Percentiles rank a stretch among this genome's conserved stretches.
These are phyloP conservation scores for Sporothrix pallida DNA, from an alignment of 2,329 filamentous ascomycete species.

Conservation along the genomic window DNA sequence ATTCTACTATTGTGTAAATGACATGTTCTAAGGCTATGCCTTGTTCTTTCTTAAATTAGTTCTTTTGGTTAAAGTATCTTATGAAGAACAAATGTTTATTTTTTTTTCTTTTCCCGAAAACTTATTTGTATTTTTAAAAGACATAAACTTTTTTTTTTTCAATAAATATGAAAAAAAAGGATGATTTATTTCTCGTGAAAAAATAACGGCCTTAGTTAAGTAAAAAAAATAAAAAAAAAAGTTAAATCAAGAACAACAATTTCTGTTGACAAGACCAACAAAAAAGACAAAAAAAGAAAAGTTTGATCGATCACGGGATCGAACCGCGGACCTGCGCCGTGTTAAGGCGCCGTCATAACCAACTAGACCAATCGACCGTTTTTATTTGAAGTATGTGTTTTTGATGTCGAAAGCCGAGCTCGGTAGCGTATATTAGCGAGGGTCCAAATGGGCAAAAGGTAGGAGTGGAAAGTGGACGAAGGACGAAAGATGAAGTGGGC, in stretches of 20 bases:
- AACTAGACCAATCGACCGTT: slow-evolving; percentile 32
- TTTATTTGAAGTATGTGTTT: background rate
- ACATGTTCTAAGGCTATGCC: no score
- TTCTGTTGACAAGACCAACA: background rate
- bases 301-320: slow-evolving; percentile 30
- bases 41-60: no score
- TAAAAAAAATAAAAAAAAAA: background rate
- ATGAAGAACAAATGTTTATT: no score
- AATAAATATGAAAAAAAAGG: no score
- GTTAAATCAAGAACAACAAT: background rate
- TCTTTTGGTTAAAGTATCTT: no score
- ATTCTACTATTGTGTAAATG: no score
- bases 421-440: slow-evolving; percentile 15
- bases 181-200: no score
- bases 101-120: no score
- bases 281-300: background rate
- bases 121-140: no score
- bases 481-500: background rate
- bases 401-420: background rate
- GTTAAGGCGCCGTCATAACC: slow-evolving; percentile 33
- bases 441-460: background rate
- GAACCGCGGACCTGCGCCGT: slow-evolving; percentile 31
- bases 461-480: background rate
- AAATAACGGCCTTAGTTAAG: no score
- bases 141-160: no score